Percentiles rank a stretch among this genome's conserved stretches.
Evolutionary conservation across 305 asterid genomes (phyloP).

Genomic region (Fraxinus nigra): DNA sequence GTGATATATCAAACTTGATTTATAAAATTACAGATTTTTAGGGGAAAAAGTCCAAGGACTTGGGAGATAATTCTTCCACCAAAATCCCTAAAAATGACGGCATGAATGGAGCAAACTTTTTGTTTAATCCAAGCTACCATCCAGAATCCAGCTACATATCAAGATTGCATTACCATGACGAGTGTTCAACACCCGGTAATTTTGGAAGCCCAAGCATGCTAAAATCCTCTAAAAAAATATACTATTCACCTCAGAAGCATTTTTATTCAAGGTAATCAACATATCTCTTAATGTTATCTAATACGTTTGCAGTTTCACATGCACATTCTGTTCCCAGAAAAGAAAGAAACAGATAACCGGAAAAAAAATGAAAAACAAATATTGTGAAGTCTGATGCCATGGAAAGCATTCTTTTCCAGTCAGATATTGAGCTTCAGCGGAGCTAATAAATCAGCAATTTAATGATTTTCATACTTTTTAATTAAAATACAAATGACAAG

Average conservation of each 20-base stretch:
- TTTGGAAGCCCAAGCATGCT: conserved; percentile 2
- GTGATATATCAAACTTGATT: not conserved
- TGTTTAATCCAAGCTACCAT: not conserved
- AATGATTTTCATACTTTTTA: not conserved
- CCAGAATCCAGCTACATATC: not conserved
- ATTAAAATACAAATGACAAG: not conserved
- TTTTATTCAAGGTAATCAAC: not conserved
- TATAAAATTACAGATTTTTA: not conserved
- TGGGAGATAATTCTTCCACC: not conserved
- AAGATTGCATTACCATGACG: not conserved
- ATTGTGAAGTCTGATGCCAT: not conserved
- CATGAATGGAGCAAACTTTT: not conserved
- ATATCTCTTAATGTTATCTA: not conserved
- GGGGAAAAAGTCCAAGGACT: not conserved
- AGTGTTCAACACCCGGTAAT: not conserved
- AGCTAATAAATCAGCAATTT: not conserved
- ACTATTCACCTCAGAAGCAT: not conserved
- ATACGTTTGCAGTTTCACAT: not conserved
- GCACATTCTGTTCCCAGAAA: not conserved
- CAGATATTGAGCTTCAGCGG: not conserved
- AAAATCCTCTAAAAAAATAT: not conserved
- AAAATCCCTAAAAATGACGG: not conserved
- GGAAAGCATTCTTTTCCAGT: not conserved
- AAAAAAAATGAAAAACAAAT: not conserved
- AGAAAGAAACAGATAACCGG: not conserved